Conservation (phyloP, 1,139 yeast species). For the Lodderomyces metapsilosis region DNA sequence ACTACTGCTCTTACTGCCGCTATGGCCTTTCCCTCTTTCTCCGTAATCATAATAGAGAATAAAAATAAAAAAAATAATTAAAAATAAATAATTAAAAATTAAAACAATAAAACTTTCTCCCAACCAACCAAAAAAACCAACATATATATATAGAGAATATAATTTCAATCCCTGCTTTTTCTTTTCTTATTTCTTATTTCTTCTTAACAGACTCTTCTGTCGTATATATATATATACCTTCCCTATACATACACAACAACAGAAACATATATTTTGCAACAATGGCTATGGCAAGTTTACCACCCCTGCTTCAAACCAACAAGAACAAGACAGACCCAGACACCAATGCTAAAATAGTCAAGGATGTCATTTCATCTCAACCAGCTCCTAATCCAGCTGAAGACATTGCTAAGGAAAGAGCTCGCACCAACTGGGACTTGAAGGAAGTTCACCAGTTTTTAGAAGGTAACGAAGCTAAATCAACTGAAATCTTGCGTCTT, state of each 20-base stretch:
- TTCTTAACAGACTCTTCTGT: neutral
- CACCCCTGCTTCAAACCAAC: slow-evolving; percentile 4
- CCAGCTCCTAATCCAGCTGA: slow-evolving; percentile 14
- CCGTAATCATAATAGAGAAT: too few relatives aligned
- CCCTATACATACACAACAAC: too few relatives aligned
- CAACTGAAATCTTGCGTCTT: slow-evolving; percentile 32
- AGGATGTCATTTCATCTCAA: slow-evolving; percentile 10
- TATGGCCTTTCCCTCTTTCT: too few relatives aligned
- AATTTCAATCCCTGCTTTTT: neutral
- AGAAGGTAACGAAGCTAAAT: slow-evolving; percentile 41
- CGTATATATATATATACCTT: neutral
- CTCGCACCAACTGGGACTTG: slow-evolving; percentile 31
- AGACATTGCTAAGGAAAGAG: slow-evolving; percentile 15
- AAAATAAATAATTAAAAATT: too few relatives aligned
- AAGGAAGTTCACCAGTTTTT: slow-evolving; percentile 46
- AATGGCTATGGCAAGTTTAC: slow-evolving; percentile 11
- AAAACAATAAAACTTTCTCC: too few relatives aligned
- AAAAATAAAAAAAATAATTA: too few relatives aligned
- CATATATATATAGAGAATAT: too few relatives aligned
- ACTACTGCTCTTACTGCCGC: too few relatives aligned
- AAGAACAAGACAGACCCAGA: slow-evolving; percentile 13
- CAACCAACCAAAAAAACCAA: too few relatives aligned
- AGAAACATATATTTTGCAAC: too few relatives aligned
- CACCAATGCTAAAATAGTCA: slow-evolving; percentile 11
- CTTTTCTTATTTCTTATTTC: neutral